Evolutionary conservation across 2,329 filamentous ascomycete genomes (phyloP), one percentile per base, ranked within the genome.

Genomic region (Talaromyces funiculosus): DNA sequence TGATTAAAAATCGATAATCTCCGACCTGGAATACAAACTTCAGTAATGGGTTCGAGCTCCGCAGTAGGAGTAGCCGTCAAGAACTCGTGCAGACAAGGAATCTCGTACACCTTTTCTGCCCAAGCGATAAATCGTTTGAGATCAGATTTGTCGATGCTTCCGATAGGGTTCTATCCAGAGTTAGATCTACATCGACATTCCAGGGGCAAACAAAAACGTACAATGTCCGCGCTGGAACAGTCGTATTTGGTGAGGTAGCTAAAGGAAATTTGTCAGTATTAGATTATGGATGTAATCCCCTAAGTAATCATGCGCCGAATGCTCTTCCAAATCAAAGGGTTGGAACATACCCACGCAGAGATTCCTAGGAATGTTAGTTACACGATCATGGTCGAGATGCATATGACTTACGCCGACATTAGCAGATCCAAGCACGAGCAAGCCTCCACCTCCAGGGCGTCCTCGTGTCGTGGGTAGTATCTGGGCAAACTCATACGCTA

Each of bases 201-300:
- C 2, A 26, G 4, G 18, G 16, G 9, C 4, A 33, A 20, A 18
- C 3, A 24, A 14, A 22, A 54, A 40, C 60, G 89, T 88, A 4
- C 87, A 67, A 86, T 78, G 63, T 84, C 81, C 0, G 77, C 81
- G 3, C 75, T 79, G 1, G 73, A 78, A 60, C 76, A 78, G 64
- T 89, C 86, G 67, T 89, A 89, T 73, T 89, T 89, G 4, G 86
- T 89, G 29, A 87, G 77, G 68, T 89, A 85, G 16, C 78, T 75
- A 37, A 9, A 33, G 2, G 10, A 31, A 22, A 57, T 58, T 38
- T 65, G 57, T 14, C 35, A 45, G 26, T 40, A 49, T 24, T 10
- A 42, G 40, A 29, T 10, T 40, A 47, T 47, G 43, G 2, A n/a
- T 22, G 14, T 29, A 4, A 29, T n/a, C 9, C 16, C 33, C 16